Evolutionary conservation across 169 alveolate species (phyloP).

Genomic region (Plasmodium relictum): DNA sequence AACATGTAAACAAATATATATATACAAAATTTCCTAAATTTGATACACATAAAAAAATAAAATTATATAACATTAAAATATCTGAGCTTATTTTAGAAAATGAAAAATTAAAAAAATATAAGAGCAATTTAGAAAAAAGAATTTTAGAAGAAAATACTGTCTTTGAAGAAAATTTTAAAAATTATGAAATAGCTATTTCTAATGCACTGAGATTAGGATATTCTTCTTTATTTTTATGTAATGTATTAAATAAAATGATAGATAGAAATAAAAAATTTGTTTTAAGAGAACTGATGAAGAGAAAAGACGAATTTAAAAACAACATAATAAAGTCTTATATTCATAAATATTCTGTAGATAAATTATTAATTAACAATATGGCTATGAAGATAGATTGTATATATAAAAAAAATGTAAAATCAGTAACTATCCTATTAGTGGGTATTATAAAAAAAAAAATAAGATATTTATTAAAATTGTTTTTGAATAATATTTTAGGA

Average conservation of each 20-base stretch:
- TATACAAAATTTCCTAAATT: slow-evolving; percentile 66
- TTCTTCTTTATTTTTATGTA: slow-evolving; percentile 46
- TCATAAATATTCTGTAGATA: slow-evolving; percentile 11
- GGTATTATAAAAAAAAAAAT: slow-evolving; percentile 38
- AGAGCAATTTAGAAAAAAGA: slow-evolving; percentile 28
- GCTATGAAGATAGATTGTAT: slow-evolving; percentile 13
- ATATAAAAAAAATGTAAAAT: slow-evolving; percentile 29
- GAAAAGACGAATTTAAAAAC: slow-evolving; percentile 40
- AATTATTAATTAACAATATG: slow-evolving; percentile 41
- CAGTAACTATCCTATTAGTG: slow-evolving; percentile 24
- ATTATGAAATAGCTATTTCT: slow-evolving; percentile 65
- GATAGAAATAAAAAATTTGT: slow-evolving; percentile 26
- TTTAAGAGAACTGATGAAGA: slow-evolving; percentile 32
- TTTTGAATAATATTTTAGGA: slow-evolving; percentile 23
- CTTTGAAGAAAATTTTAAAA: slow-evolving; percentile 59
- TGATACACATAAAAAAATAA: slow-evolving; percentile 71
- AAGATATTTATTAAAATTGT: slow-evolving; percentile 5
- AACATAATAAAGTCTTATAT: slow-evolving; percentile 28
- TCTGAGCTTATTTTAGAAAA: slow-evolving; percentile 58
- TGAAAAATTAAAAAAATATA: slow-evolving; percentile 56
- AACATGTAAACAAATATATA: slow-evolving; percentile 37
- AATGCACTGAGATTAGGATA: slow-evolving; percentile 64
- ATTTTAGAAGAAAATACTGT: slow-evolving; percentile 38
- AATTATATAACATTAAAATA: slow-evolving; percentile 55
- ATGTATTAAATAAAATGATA: slow-evolving; percentile 23